These are phyloP conservation scores for Xylariaceae sp. DNA, from an alignment of 2,329 filamentous ascomycete genomes.

Conservation along the genomic window DNA sequence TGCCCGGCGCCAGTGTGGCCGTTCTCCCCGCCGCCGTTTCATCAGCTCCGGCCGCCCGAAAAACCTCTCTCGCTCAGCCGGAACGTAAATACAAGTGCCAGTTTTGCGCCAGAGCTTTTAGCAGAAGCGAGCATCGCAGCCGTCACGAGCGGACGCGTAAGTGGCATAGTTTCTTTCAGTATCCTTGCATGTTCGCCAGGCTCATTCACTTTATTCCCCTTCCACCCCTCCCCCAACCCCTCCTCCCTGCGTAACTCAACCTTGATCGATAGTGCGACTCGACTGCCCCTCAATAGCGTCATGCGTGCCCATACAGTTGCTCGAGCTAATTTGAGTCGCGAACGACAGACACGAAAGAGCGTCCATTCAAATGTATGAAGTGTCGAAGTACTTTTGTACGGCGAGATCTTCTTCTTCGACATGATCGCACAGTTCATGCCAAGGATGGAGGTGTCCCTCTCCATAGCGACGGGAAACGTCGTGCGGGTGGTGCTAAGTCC, in stretches of 20 bases:
- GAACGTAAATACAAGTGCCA: slow-evolving; percentile 99
- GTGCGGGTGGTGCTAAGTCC: slow-evolving; percentile 61
- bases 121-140: slow-evolving; percentile 93
- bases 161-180: slow-evolving; percentile 42
- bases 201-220: slow-evolving; percentile 14
- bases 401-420: slow-evolving; percentile 89
- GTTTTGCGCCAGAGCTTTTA: slow-evolving; percentile 97
- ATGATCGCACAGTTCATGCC: slow-evolving; percentile 96
- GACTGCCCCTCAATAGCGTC: slow-evolving; percentile 22
- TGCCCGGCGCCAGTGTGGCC: slow-evolving; percentile 68
- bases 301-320: slow-evolving; percentile 7
- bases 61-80: slow-evolving; percentile 65
- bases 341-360: slow-evolving; percentile 85
- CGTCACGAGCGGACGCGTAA: slow-evolving; percentile 97
- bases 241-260: slow-evolving; percentile 23
- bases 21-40: slow-evolving; percentile 57
- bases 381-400: slow-evolving; percentile 98
- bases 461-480: slow-evolving; percentile 89
- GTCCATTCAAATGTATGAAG: slow-evolving; percentile 98
- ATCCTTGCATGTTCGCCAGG: not conserved
- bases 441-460: slow-evolving; percentile 94
- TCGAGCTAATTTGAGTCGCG: slow-evolving; percentile 28
- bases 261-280: slow-evolving; percentile 16
- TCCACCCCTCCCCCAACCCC: slow-evolving; percentile 23
- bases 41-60: slow-evolving; percentile 69